phyloP scores from a whole-genome alignment of 192 early-diverging fungal genomes.

The Powellomyces hirtus region DNA sequence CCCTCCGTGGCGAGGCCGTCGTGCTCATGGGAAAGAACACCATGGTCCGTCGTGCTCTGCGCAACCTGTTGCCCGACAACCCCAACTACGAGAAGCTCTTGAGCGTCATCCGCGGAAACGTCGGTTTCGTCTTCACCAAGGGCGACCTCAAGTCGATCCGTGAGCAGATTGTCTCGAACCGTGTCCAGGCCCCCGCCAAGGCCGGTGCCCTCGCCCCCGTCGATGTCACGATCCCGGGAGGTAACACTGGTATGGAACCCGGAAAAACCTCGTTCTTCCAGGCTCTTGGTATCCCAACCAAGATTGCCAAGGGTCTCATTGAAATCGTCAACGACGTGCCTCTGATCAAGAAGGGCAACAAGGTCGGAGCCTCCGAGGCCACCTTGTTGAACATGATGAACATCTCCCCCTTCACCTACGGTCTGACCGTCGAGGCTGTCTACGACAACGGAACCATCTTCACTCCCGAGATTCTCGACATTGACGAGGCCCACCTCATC shows the following conservation, averaged over 20 bases:
- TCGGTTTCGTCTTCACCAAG: conserved; percentile 99
- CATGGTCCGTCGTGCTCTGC: conserved; percentile 85
- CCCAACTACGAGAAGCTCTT: conserved; percentile 84
- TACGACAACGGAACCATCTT: conserved; percentile 91
- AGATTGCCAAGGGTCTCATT: conserved; percentile 99
- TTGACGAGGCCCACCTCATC: conserved; percentile 89
- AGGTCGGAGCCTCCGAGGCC: conserved; percentile 98
- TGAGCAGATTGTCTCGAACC: conserved; percentile 87
- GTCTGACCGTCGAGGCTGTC: conserved; percentile 89
- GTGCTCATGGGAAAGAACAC: conserved; percentile 99
- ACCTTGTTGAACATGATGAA: conserved; percentile 98
- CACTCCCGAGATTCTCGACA: conserved; percentile 84
- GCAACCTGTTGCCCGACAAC: conserved; percentile 62
- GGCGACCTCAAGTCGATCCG: conserved; percentile 92
- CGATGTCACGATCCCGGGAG: conserved; percentile 88
- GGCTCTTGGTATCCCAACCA: conserved; percentile 99
- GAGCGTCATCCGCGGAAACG: conserved; percentile 87
- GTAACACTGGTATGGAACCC: conserved; percentile 99
- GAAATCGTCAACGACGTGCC: conserved; percentile 97
- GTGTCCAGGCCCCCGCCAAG: conserved; percentile 95
- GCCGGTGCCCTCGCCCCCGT: conserved; percentile 91
- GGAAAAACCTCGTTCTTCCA: conserved; percentile 99
- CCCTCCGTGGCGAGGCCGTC: conserved; percentile 86
- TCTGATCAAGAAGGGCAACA: conserved; percentile 83
- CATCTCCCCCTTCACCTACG: conserved; percentile 99